phyloP scores from a whole-genome alignment of 1,139 yeast species.

The Zygosaccharomyces sapae region DNA sequence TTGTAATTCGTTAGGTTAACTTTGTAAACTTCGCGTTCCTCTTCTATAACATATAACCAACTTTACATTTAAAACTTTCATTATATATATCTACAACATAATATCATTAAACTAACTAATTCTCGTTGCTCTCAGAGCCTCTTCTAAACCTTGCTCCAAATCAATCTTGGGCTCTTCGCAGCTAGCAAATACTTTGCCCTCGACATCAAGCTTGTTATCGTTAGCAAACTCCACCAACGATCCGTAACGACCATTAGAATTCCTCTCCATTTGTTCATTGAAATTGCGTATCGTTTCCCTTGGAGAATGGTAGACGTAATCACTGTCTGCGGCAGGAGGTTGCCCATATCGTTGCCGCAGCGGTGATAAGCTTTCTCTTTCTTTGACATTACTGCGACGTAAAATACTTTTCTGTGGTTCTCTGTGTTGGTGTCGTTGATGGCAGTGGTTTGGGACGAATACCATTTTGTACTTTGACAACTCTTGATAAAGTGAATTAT shows the following conservation, averaged over 20 bases:
- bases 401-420: neutral
- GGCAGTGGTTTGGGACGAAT: neutral
- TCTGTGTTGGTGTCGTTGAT: neutral
- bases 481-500: slow-evolving; percentile 8
- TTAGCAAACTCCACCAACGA: slow-evolving; percentile 24
- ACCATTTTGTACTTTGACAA: slow-evolving; percentile 6
- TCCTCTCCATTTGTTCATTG: slow-evolving; percentile 30
- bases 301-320: slow-evolving; percentile 15
- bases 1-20: slow-evolving; percentile 1
- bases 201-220: slow-evolving; percentile 18
- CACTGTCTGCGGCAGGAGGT: neutral
- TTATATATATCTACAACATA: neutral
- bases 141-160: slow-evolving; percentile 6
- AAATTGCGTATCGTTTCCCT: slow-evolving; percentile 24
- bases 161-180: slow-evolving; percentile 25
- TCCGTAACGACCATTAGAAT: slow-evolving; percentile 22
- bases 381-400: neutral
- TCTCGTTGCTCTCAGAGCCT: slow-evolving; percentile 2
- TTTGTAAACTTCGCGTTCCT: slow-evolving; percentile 1
- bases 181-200: slow-evolving; percentile 24
- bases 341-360: neutral
- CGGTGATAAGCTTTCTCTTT: slow-evolving; percentile 1
- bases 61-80: too few relatives aligned
- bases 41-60: too few relatives aligned
- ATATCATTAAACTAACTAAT: neutral